Evolutionary conservation across 345 rosid genomes (phyloP).

Genomic region (Citrus glauca): DNA sequence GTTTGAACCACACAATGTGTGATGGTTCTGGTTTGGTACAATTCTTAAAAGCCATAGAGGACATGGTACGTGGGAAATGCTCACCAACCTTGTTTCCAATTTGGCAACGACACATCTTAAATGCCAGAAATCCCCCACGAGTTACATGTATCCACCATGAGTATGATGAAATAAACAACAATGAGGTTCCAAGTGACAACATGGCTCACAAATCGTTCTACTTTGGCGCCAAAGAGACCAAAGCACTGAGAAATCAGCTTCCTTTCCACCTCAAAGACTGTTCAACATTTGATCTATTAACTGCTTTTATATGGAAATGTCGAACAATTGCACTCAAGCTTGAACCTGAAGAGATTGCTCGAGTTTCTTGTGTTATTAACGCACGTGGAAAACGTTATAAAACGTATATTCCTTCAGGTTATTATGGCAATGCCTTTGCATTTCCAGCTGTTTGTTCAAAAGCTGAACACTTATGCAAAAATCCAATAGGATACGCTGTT

Average conservation of each 20-base stretch:
- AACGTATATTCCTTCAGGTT: slow-evolving; percentile 14
- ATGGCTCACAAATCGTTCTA: neutral
- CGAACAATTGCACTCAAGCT: slow-evolving; percentile 16
- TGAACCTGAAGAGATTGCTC: slow-evolving; percentile 11
- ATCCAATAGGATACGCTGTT: slow-evolving; percentile 2
- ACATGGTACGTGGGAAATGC: neutral
- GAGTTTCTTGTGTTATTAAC: neutral
- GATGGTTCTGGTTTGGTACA: neutral
- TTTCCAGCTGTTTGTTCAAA: slow-evolving; percentile 10
- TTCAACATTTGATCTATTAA: slow-evolving; percentile 12
- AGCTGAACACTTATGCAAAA: neutral
- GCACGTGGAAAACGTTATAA: slow-evolving; percentile 3
- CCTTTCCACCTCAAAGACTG: slow-evolving; percentile 9
- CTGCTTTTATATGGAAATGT: slow-evolving; percentile 19
- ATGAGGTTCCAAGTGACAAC: neutral
- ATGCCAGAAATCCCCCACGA: slow-evolving; percentile 2
- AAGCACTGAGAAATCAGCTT: neutral
- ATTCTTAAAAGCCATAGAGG: slow-evolving; percentile 1
- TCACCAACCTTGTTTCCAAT: neutral
- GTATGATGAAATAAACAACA: neutral
- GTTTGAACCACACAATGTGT: slow-evolving; percentile 8
- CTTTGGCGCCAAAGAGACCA: slow-evolving; percentile 4
- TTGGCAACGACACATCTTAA: neutral
- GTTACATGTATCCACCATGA: slow-evolving; percentile 7
- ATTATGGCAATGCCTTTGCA: slow-evolving; percentile 24